Percentiles rank a stretch among this genome's conserved stretches.
phyloP scores from a whole-genome alignment of 2,329 filamentous ascomycete species.

The Sclerotinia trifoliorum region DNA sequence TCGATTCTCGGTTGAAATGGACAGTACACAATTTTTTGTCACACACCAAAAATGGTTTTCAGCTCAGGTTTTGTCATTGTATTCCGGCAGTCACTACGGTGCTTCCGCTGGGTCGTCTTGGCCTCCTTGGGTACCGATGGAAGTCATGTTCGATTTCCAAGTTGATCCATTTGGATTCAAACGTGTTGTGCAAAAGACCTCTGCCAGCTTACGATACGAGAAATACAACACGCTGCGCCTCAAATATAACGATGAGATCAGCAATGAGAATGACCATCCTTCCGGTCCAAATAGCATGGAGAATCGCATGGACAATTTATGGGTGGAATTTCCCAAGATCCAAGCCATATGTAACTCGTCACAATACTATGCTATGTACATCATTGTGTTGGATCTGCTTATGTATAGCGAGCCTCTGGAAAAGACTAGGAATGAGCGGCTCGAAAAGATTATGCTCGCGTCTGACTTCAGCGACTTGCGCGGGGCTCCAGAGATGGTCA shows the following conservation, averaged over 20 bases:
- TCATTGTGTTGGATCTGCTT: constrained; percentile 93
- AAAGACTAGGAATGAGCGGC: constrained; percentile 90
- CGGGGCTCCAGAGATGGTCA: constrained; percentile 90
- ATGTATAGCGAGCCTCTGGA: constrained; percentile 96
- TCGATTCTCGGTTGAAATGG: constrained; percentile 91
- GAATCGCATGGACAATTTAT: constrained; percentile 89
- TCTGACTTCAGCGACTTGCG: constrained; percentile 97
- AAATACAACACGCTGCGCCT: constrained; percentile 97
- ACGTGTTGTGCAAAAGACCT: constrained; percentile 94
- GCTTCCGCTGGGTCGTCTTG: constrained; percentile 80
- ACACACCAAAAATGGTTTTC: constrained; percentile 89
- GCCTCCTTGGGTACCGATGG: constrained; percentile 97
- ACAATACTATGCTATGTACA: constrained; percentile 97
- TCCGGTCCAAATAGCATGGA: constrained; percentile 60
- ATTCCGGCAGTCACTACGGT: constrained; percentile 91
- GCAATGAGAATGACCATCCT: constrained; percentile 54
- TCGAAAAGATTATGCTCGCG: constrained; percentile 98
- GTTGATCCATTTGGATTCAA: constrained; percentile 97
- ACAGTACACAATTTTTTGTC: constrained; percentile 97
- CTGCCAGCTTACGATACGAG: constrained; percentile 89
- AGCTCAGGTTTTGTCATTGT: constrained; percentile 82
- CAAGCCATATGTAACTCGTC: constrained; percentile 94
- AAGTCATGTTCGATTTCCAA: constrained; percentile 97
- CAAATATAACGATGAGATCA: constrained; percentile 93
- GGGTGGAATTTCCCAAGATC: constrained; percentile 93